Percentiles rank a stretch among this genome's conserved stretches.
Conservation (phyloP, 208 protist species). For the Crithidia fasciculata region DNA sequence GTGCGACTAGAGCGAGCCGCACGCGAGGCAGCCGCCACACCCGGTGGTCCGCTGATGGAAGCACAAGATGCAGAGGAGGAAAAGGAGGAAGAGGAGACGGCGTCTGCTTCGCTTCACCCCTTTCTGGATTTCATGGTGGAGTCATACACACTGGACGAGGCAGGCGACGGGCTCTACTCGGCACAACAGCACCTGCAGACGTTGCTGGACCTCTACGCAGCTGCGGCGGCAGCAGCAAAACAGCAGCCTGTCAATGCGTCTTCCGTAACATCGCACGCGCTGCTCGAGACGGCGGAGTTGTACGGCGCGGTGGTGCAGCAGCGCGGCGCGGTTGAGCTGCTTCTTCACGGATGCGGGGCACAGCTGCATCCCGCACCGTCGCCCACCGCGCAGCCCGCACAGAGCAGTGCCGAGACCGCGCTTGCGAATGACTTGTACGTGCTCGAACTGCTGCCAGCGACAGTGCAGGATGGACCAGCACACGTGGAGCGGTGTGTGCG, state of each 20-base stretch:
- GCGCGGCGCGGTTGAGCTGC: conserved; percentile 64
- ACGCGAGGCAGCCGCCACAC: not conserved
- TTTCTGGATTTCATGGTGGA: conserved; percentile 42
- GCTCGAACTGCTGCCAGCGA: conserved; percentile 15
- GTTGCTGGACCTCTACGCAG: conserved; percentile 15
- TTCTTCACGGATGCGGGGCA: conserved; percentile 46
- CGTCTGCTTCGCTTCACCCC: conserved; percentile 16
- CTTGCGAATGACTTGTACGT: conserved; percentile 1
- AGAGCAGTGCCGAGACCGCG: too few species aligned
- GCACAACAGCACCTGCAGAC: conserved; percentile 18
- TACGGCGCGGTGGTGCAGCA: conserved; percentile 62
- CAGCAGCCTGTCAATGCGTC: not conserved
- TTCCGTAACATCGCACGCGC: conserved; percentile 10
- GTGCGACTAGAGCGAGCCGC: conserved; percentile 59
- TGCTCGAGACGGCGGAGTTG: conserved; percentile 38
- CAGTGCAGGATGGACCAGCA: not conserved
- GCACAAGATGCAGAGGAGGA: not conserved
- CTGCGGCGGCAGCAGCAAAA: conserved; percentile 1
- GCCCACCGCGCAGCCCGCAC: not conserved
- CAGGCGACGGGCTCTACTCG: conserved; percentile 65
- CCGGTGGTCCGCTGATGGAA: not conserved
- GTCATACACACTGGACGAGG: conserved; percentile 64
- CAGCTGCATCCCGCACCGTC: conserved; percentile 14
- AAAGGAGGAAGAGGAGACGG: not conserved
- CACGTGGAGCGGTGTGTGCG: conserved; percentile 14